Base-by-base conservation (phyloP, 2,329 filamentous ascomycete genomes). In the Phaeoacremonium minimum region DNA sequence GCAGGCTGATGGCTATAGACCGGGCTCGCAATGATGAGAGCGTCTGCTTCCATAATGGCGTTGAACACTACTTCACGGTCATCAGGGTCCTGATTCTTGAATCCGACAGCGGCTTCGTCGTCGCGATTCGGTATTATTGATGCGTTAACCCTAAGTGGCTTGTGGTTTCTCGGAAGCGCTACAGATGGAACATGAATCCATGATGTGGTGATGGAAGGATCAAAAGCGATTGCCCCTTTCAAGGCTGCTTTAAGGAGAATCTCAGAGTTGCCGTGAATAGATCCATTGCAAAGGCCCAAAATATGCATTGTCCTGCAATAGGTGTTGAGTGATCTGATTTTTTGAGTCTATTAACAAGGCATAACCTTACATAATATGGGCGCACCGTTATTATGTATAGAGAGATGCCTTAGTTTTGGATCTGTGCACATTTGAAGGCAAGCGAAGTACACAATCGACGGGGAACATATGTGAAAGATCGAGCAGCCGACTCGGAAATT, bases 1-100 rank as follows among this genome's bases (percentile, higher is more conserved):
- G 35, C 35, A 17, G 35, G 35, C 28, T 32, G 28, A 9, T 36
- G 35, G 28, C 28, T 31, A 22, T 36, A 36, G 8, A 36, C 26
- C 15, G 28, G 35, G 4, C 28, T 32, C 3, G 35, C 35, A 9
- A 36, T 36, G 8, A 36, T 32, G 11, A 36, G 14, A 4, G 35
- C 35, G 18, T 36, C 29, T 6, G 35, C 35, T 9, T 26, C 22
- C 22, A 26, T 26, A 26, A 26, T 26, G 22, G 22, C 22, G n/a
- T 26, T 26, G 22, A 26, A 26, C 22, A 26, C 22, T n/a, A 26
- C 22, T n/a, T 9, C 22, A 26, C 22, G 22, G 22, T 26, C 22
- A n/a, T 26, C 22, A 26, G n/a, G 22, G n/a, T n/a, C 22, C 9
- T 9, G 9, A n/a, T 26, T 26, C 22, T 26, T 26, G 22, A n/a